Base-by-base conservation (phyloP, 495 filamentous ascomycete species). In the Penicillium bovifimosum region DNA sequence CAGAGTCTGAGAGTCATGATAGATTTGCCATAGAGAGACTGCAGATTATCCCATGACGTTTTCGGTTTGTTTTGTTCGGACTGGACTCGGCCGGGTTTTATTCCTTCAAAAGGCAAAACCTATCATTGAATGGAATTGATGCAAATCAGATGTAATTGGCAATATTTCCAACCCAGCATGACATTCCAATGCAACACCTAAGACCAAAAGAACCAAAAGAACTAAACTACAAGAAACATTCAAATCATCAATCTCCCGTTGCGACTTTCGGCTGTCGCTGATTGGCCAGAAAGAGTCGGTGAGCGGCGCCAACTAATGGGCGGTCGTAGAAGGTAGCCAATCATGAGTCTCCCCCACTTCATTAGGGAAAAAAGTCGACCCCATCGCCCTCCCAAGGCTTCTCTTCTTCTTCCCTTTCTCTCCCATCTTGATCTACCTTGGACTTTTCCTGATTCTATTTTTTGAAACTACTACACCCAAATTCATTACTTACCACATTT, bases 241-340 rank as follows among this genome's bases (percentile, higher is more conserved):
- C 35, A 27, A 11, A 36, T 24, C 20, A 47, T 48, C 16, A 39
- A 9, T 39, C 16, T 39, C 33, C 32, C 32, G 32, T 36, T 48
- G 20, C 34, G 16, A 38, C 33, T 38, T 38, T 39, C 0, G 34
- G 20, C 46, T 33, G 1, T 17, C 33, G 11, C 34, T 48, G 46
- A 48, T 48, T 48, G 46, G 46, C 11, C 1, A 24, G 13, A 64
- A 72, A 71, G 58, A 71, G 67, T 69, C 69, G 71, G 71, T 72
- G 68, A 72, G 63, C 58, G 43, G 35, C 41, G 45, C 55, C 58
- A 57, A 49, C 69, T 57, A 72, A 74, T 72, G 53, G 56, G 14
- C 47, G 45, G 41, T 36, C 44, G 53, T 45, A 47, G 45, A 47
- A 38, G 24, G 13, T 38, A 42, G 35, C 67, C 67, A 69, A 69